Evolutionary conservation across 2,329 filamentous ascomycete genomes (phyloP).

Genomic region (Sphaerostilbella broomeana): DNA sequence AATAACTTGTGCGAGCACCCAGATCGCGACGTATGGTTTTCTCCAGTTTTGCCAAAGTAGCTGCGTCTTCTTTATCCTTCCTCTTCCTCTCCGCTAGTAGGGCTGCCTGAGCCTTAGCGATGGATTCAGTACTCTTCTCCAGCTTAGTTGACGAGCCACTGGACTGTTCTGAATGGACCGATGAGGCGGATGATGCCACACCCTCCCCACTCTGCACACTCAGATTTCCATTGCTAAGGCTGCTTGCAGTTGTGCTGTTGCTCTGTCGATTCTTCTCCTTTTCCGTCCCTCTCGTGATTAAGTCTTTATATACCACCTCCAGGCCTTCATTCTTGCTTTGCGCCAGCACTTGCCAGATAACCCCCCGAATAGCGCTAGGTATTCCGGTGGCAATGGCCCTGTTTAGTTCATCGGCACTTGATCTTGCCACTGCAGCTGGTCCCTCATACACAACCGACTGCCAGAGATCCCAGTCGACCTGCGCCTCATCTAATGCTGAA

Average conservation of each 20-base stretch:
- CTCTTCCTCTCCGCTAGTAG: slow-evolving; percentile 64
- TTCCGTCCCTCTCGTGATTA: slow-evolving; percentile 72
- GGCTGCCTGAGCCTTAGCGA: slow-evolving; percentile 58
- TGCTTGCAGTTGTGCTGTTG: slow-evolving; percentile 45
- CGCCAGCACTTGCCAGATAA: slow-evolving; percentile 96
- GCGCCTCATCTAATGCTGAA: slow-evolving; percentile 60
- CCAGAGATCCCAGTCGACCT: slow-evolving; percentile 99
- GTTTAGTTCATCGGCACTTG: slow-evolving; percentile 84
- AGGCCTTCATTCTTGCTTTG: slow-evolving; percentile 92
- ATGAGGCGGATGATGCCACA: slow-evolving; percentile 72
- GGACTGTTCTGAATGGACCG: slow-evolving; percentile 72
- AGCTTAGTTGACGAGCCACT: slow-evolving; percentile 51
- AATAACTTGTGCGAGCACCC: slow-evolving; percentile 89
- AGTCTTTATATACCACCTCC: slow-evolving; percentile 77
- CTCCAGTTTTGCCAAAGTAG: slow-evolving; percentile 72
- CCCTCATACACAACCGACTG: slow-evolving; percentile 94
- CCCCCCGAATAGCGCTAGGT: slow-evolving; percentile 89
- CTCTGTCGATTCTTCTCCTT: slow-evolving; percentile 63
- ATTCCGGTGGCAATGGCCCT: slow-evolving; percentile 89
- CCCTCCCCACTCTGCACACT: slow-evolving; percentile 57
- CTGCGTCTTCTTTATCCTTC: slow-evolving; percentile 71
- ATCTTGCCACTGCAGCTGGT: slow-evolving; percentile 77
- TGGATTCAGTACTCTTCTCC: slow-evolving; percentile 57
- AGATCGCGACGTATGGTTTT: slow-evolving; percentile 87
- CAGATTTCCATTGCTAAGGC: slow-evolving; percentile 47